Evolutionary conservation across 352 stramenopile genomes (phyloP), one percentile per base, ranked within the genome.

Genomic region (Sclerospora graminicola): DNA sequence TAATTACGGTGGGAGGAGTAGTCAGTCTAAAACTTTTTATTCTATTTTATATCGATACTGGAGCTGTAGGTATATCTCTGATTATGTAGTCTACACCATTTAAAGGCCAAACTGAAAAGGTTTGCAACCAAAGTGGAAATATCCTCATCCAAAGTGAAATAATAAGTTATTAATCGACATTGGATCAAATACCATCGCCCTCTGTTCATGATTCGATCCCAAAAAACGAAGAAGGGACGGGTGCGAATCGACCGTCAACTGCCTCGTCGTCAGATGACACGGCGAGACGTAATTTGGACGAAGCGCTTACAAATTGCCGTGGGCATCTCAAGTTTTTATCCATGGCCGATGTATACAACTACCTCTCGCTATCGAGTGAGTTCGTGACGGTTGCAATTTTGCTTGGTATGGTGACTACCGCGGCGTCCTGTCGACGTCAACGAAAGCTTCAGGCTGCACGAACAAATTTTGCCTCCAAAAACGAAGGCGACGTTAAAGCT

Each of bases 131-230:
- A n/a, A n/a, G n/a, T n/a, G n/a, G n/a, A n/a, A n/a, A n/a, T n/a
- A n/a, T n/a, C n/a, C n/a, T n/a, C n/a, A n/a, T n/a, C n/a, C n/a
- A n/a, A n/a, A n/a, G n/a, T n/a, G n/a, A n/a, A n/a, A n/a, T n/a
- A n/a, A n/a, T n/a, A 57, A 15, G 72, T 87, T 11, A 89, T 99
- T 13, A 98, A 92, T 33, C 74, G 95, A 9, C 97, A 96, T 31
- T 99, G 96, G 96, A 98, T 99, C 47, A 93, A 97, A 34, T 98
- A 98, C 54, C 97, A 99, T 64, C 79, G 9, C 93, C 94, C 2
- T 75, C 70, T 37, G 60, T 75, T 16, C 47, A 48, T 37, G 54
- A 63, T 38, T 14, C 39, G 11, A 1, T 34, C 7, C 52, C 59
- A 21, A 43, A 26, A 45, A 55, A 45, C 34, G 15, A 36, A 43